These are phyloP conservation scores for Aspergillus conjunctus DNA, from an alignment of 495 filamentous ascomycete genomes.

Conservation along the genomic window DNA sequence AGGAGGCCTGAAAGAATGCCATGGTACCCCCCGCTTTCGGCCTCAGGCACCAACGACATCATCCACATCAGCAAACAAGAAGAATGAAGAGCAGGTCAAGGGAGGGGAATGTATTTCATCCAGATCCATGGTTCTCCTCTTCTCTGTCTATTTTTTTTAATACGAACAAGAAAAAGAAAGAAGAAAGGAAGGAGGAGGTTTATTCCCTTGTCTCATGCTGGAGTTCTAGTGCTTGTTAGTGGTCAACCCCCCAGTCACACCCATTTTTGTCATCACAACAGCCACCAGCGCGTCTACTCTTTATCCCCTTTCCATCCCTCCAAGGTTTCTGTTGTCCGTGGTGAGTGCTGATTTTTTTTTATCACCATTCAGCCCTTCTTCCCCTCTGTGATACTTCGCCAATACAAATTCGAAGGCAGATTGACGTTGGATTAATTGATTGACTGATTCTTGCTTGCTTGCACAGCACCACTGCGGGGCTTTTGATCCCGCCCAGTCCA, in stretches of 20 bases:
- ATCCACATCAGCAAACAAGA: neutral
- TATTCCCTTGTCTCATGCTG: neutral
- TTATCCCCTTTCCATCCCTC: neutral
- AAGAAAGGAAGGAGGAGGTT: no score
- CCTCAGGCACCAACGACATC: neutral
- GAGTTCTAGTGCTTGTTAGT: neutral
- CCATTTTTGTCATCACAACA: neutral
- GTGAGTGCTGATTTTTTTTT: neutral
- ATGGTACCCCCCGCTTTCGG: neutral
- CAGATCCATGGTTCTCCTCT: neutral
- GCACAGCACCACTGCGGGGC: constrained; percentile 14
- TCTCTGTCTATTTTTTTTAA: neutral
- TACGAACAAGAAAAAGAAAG: neutral
- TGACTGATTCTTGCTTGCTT: constrained; percentile 11
- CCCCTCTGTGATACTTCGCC: neutral
- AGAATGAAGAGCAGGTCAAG: neutral
- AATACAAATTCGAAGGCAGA: neutral
- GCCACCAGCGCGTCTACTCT: neutral
- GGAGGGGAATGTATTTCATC: neutral
- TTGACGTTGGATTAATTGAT: constrained; percentile 4
- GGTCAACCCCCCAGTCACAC: neutral
- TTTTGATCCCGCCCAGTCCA: constrained; percentile 6
- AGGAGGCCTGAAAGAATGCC: no score
- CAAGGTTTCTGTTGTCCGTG: neutral
- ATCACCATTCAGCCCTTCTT: neutral